Evolutionary conservation across 1,139 yeast genomes (phyloP).

Genomic region (Yamadazyma membranifaciens): DNA sequence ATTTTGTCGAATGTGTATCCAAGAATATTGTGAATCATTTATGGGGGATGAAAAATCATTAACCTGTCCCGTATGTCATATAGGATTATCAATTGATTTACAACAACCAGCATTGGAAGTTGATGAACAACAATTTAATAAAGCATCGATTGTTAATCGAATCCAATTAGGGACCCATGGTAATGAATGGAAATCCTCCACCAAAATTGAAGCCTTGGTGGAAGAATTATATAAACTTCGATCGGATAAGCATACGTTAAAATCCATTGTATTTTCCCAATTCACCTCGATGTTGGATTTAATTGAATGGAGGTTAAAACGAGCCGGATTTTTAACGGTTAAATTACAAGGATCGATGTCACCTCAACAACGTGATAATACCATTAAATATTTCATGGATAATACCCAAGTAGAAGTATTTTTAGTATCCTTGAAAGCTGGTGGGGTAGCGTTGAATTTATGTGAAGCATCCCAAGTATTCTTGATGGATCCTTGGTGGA

Average conservation of each 20-base stretch:
- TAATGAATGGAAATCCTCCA: conserved; percentile 86
- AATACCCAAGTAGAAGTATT: conserved; percentile 91
- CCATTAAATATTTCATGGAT: conserved; percentile 88
- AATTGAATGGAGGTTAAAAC: conserved; percentile 89
- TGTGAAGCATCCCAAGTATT: conserved; percentile 98
- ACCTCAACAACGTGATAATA: conserved; percentile 89
- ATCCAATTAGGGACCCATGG: conserved; percentile 72
- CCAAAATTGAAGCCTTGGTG: conserved; percentile 93
- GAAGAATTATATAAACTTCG: conserved; percentile 87
- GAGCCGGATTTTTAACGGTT: conserved; percentile 94
- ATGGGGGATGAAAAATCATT: conserved; percentile 58
- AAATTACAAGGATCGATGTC: conserved; percentile 96
- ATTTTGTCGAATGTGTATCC: conserved; percentile 88
- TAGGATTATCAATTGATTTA: conserved; percentile 84
- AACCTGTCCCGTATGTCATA: conserved; percentile 95
- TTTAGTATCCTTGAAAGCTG: conserved; percentile 92
- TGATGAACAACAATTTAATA: conserved; percentile 60
- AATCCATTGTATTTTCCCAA: conserved; percentile 94
- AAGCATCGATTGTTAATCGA: conserved; percentile 85
- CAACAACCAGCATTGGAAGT: conserved; percentile 85
- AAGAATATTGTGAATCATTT: conserved; percentile 84
- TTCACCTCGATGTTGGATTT: conserved; percentile 95
- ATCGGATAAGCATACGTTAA: conserved; percentile 84
- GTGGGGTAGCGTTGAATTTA: conserved; percentile 94
- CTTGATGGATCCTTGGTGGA: conserved; percentile 98